Base-by-base conservation (phyloP, 140 eudicot species). In the Ambrosia hybrid region DNA sequence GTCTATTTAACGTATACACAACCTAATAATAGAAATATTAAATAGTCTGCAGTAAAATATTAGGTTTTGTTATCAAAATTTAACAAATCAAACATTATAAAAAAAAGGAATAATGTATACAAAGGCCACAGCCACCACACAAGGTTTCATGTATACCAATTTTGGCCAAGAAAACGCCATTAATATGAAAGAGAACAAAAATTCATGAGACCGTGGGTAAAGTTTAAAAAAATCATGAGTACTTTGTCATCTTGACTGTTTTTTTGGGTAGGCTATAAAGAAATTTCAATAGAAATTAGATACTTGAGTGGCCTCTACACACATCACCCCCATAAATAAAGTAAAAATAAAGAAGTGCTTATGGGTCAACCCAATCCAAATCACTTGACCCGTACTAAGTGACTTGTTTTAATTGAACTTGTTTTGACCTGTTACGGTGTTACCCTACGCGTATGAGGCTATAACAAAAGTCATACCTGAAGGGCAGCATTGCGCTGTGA, bases 401-500 rank as follows among this genome's bases (percentile, higher is more conserved):
- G 13, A 34, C 67, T 13, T 0, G 10, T 37, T 62, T n/a, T 4
- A 11, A 37, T 21, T 12, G 14, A 9, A 62, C 39, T n/a, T 3
- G 48, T 62, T 30, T 59, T 14, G 30, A 14, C 21, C 0, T 34
- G 46, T 34, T n/a, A n/a, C n/a, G n/a, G n/a, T n/a, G n/a, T n/a
- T 10, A 61, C 48, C 65, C 48, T 12, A 12, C 45, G 21, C 67
- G 1, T 12, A 11, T 36, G 55, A 12, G 51, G 6, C 68, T 6
- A 16, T 17, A 59, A 68, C 53, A 67, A 36, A 17, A 52, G 57
- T 60, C 81, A 53, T 80, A 71, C 98, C 94, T 94, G 96, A 43
- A 94, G 90, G 73, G 85, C 97, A 71, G 97, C 97, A 84, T 82
- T 90, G 37, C 99, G 97, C 74, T 88, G 52, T 14, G 97, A 79